These are phyloP conservation scores for Russula brevipes DNA, from an alignment of 768 basidiomycete genomes.

Conservation along the genomic window DNA sequence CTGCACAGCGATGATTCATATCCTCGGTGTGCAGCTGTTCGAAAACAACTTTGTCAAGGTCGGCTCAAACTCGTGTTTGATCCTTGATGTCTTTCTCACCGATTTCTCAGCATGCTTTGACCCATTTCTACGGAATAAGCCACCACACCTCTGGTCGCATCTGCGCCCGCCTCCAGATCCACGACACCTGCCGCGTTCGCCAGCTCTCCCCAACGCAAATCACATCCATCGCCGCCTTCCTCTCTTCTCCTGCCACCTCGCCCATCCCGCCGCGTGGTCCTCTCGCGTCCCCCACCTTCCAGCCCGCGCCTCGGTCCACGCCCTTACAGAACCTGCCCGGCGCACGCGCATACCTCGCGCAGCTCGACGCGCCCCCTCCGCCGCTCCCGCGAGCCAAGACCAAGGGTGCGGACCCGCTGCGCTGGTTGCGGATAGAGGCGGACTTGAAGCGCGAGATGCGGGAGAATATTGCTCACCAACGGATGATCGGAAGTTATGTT, in stretches of 20 bases:
- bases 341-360: conserved; percentile 14
- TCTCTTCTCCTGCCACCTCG: conserved; percentile 82
- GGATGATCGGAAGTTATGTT: conserved; percentile 91
- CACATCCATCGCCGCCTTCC: conserved; percentile 87
- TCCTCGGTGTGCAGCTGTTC: conserved; percentile 78
- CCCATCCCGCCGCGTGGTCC: conserved; percentile 60
- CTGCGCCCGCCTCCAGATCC: conserved; percentile 89
- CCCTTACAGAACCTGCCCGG: conserved; percentile 31
- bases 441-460: conserved; percentile 77
- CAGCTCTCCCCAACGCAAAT: conserved; percentile 83
- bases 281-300: conserved; percentile 52
- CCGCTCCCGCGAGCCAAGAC: conserved; percentile 15
- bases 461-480: conserved; percentile 89
- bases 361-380: not conserved
- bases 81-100: not conserved
- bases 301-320: conserved; percentile 42
- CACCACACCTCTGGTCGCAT: conserved; percentile 68
- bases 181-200: conserved; percentile 74
- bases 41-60: conserved; percentile 77
- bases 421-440: conserved; percentile 76
- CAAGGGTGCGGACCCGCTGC: conserved; percentile 54
- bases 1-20: conserved; percentile 60
- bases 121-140: conserved; percentile 85
- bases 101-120: conserved; percentile 72
- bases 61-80: conserved; percentile 27